Conservation (phyloP, 352 stramenopile genomes). For the Pythium utonaiense region DNA sequence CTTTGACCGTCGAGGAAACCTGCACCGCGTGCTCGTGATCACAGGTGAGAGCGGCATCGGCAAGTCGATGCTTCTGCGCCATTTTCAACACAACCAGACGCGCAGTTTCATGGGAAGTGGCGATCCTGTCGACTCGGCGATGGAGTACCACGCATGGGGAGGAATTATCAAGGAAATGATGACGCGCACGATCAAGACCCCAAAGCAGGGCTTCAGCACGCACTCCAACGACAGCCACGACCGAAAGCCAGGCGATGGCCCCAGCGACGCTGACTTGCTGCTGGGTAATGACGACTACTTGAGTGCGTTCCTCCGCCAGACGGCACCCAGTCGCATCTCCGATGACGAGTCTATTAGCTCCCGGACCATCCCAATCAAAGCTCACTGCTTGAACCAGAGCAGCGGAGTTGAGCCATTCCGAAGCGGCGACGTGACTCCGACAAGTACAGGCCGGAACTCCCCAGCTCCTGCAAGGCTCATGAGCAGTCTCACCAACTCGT, state of each 20-base stretch:
- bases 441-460: conserved; percentile 6
- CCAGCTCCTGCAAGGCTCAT: not conserved
- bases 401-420: not conserved
- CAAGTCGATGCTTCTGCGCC: conserved; percentile 64
- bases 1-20: conserved; percentile 1
- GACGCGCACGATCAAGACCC: conserved; percentile 30
- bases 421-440: not conserved
- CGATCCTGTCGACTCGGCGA: conserved; percentile 51
- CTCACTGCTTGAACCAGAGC: conserved; percentile 7
- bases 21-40: conserved; percentile 48
- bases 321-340: not conserved
- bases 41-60: conserved; percentile 56
- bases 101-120: conserved; percentile 53
- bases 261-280: not conserved
- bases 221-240: not conserved
- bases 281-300: conserved; percentile 3
- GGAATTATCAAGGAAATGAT: conserved; percentile 44
- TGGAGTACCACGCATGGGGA: conserved; percentile 59
- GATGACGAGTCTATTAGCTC: conserved; percentile 8
- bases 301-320: not conserved
- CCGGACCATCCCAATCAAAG: conserved; percentile 8
- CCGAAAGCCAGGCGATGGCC: not conserved
- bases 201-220: not conserved
- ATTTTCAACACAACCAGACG: conserved; percentile 47
- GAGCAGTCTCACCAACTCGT: conserved; percentile 19